phyloP scores from a whole-genome alignment of 1,284 basidiomycete species.

The Grifola frondosa region DNA sequence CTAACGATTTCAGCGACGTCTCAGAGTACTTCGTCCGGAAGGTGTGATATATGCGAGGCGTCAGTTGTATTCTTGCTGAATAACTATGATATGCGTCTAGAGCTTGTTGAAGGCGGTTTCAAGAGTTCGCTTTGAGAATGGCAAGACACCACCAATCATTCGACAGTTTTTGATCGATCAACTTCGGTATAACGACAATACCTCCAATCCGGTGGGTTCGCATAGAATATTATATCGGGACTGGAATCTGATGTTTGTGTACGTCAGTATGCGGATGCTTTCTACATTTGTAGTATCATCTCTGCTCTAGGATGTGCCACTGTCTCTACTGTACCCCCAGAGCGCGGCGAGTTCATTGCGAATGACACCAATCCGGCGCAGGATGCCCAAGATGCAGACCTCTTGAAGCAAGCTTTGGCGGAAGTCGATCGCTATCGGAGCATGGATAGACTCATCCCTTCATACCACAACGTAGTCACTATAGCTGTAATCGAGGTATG shows the following conservation, averaged over 20 bases:
- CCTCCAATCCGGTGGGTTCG: constrained; percentile 75
- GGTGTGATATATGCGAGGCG: constrained; percentile 42
- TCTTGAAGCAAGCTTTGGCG: constrained; percentile 70
- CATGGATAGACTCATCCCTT: constrained; percentile 94
- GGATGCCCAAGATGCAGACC: constrained; percentile 61
- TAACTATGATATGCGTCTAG: constrained; percentile 36
- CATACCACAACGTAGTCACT: constrained; percentile 92
- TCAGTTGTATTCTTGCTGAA: background rate
- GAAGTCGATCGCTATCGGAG: constrained; percentile 91
- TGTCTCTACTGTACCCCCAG: constrained; percentile 71
- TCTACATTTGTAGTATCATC: constrained; percentile 88
- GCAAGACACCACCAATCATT: constrained; percentile 86
- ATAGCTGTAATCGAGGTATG: constrained; percentile 85
- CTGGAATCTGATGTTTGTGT: constrained; percentile 14
- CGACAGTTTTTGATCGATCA: constrained; percentile 90
- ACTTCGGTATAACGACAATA: constrained; percentile 93
- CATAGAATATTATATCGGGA: background rate
- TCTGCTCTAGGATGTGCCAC: constrained; percentile 79
- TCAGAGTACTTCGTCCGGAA: constrained; percentile 95
- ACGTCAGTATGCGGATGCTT: constrained; percentile 82
- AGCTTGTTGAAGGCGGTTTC: constrained; percentile 81
- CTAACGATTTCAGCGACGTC: constrained; percentile 92
- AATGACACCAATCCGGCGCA: constrained; percentile 65
- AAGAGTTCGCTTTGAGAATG: constrained; percentile 81
- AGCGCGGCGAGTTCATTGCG: constrained; percentile 73